A percentile compares a stretch with the other conserved stretches of the same genome.
Evolutionary conservation across 2,329 filamentous ascomycete species (phyloP).

Genomic region (Fusarium piperis): DNA sequence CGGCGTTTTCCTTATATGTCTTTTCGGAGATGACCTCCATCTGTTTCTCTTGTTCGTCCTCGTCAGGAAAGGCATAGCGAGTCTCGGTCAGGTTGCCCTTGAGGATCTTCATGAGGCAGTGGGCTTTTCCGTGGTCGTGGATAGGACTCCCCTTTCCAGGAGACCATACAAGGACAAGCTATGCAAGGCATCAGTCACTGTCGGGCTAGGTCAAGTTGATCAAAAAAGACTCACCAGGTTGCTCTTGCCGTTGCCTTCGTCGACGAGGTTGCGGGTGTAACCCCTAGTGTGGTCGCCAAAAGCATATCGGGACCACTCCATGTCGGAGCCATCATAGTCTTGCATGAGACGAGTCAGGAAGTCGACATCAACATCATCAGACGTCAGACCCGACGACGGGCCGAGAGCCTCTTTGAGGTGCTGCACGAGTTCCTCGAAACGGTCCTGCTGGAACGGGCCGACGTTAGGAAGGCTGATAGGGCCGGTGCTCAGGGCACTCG

Average conservation of each 20-base stretch:
- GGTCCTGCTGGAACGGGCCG: slow-evolving; percentile 47
- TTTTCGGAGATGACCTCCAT: slow-evolving; percentile 74
- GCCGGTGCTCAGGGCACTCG: slow-evolving; percentile 20
- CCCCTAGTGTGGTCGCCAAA: slow-evolving; percentile 74
- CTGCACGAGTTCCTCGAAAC: slow-evolving; percentile 76
- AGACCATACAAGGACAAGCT: slow-evolving; percentile 91
- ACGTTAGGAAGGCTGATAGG: slow-evolving; percentile 34
- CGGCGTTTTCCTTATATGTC: slow-evolving; percentile 74
- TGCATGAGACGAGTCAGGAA: slow-evolving; percentile 79
- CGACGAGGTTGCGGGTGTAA: slow-evolving; percentile 90
- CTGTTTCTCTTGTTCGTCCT: slow-evolving; percentile 58
- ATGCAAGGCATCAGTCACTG: slow-evolving; percentile 33
- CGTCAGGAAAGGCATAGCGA: slow-evolving; percentile 77
- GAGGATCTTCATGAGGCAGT: slow-evolving; percentile 92
- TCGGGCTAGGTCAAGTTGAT: slow-evolving; percentile 11
- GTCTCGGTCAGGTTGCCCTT: slow-evolving; percentile 83
- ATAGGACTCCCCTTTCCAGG: slow-evolving; percentile 85
- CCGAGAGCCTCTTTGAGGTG: slow-evolving; percentile 80
- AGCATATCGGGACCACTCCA: slow-evolving; percentile 80
- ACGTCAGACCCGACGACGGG: slow-evolving; percentile 82
- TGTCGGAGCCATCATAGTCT: slow-evolving; percentile 73
- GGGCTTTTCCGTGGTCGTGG: slow-evolving; percentile 88
- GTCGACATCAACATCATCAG: slow-evolving; percentile 80
- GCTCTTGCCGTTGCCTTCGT: slow-evolving; percentile 85
- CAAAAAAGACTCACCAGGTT: slow-evolving; percentile 66